Evolutionary conservation across 2,329 filamentous ascomycete genomes (phyloP).

Genomic region (Cadophora luteo-olivacea): DNA sequence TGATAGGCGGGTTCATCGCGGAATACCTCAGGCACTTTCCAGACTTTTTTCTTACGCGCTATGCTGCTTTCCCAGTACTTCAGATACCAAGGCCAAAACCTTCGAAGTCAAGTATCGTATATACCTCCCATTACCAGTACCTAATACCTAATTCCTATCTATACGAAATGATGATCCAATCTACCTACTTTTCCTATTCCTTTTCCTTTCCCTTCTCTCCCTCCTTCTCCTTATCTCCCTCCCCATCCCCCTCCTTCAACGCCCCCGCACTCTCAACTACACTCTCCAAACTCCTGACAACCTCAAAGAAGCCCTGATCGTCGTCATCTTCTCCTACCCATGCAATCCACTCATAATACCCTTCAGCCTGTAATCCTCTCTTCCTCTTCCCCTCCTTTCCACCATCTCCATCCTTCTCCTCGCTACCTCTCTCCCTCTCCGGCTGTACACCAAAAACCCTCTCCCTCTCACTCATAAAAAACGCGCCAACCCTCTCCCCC

Average conservation of each 20-base stretch:
- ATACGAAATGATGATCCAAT: background rate
- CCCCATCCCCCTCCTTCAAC: background rate
- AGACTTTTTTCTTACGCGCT: too few species aligned
- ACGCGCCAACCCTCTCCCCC: background rate
- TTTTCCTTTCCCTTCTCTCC: background rate
- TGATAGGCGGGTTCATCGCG: too few species aligned
- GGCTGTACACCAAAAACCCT: background rate
- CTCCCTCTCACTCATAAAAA: background rate
- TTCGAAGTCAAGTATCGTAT: too few species aligned
- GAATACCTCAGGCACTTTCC: too few species aligned
- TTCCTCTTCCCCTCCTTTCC: constrained; percentile 22
- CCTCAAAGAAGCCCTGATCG: constrained; percentile 24
- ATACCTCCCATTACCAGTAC: too few species aligned
- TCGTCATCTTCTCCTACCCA: constrained; percentile 18
- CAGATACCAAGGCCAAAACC: too few species aligned
- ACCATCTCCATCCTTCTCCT: constrained; percentile 4
- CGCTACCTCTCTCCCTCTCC: constrained; percentile 5
- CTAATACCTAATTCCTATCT: too few species aligned
- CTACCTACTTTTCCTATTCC: background rate
- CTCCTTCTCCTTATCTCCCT: background rate
- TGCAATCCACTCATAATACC: constrained; percentile 37
- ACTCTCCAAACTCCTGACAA: constrained; percentile 35
- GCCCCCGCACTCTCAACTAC: constrained; percentile 36
- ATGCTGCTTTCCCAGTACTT: too few species aligned
- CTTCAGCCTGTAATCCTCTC: constrained; percentile 32